Conservation (phyloP, 73 alveolate genomes). For the Paramecium tetraurelia region DNA sequence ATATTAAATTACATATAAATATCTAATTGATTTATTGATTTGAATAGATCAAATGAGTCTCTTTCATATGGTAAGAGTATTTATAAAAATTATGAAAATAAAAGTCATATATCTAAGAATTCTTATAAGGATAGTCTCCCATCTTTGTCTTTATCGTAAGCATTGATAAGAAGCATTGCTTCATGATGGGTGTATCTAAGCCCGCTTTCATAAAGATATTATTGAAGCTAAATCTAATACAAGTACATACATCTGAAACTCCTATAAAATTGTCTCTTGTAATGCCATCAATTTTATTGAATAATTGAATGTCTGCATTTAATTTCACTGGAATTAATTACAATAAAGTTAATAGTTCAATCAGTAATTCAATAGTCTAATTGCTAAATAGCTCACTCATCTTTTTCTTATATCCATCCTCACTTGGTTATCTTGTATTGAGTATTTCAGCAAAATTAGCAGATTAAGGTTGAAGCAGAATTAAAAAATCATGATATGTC, state of each 20-base stretch:
- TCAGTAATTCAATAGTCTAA: not conserved
- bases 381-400: not conserved
- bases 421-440: not conserved
- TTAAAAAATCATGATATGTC: not conserved
- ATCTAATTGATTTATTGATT: no score
- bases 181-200: conserved; percentile 40
- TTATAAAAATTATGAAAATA: not conserved
- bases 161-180: not conserved
- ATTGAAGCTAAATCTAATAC: not conserved
- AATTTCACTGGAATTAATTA: not conserved
- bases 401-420: not conserved
- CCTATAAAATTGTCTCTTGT: conserved; percentile 40
- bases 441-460: conserved; percentile 21
- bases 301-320: not conserved
- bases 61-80: not conserved
- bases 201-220: conserved; percentile 27
- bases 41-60: not conserved
- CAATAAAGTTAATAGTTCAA: not conserved
- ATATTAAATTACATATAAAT: not conserved
- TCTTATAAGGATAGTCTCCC: conserved; percentile 10
- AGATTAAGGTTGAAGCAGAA: not conserved
- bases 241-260: conserved; percentile 14
- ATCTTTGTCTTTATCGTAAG: conserved; percentile 35
- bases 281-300: not conserved
- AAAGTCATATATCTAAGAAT: conserved; percentile 4